These are phyloP conservation scores for Pythium sukuiense DNA, from an alignment of 352 stramenopile species.

Conservation along the genomic window DNA sequence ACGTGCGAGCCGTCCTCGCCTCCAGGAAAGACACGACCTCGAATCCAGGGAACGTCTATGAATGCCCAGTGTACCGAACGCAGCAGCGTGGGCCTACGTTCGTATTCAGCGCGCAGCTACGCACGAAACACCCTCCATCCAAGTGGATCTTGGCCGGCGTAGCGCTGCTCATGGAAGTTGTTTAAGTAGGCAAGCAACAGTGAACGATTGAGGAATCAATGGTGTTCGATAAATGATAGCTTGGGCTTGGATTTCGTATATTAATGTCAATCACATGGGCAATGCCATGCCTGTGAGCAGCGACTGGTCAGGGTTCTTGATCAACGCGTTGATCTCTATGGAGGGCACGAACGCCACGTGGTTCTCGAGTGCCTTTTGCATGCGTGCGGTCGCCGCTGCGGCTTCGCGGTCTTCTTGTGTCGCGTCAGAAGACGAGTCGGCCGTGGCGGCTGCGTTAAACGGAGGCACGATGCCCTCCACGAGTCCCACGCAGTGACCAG, in stretches of 20 bases:
- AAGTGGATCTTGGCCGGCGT: constrained; percentile 92
- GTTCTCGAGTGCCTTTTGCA: constrained; percentile 67
- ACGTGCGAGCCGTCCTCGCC: constrained; percentile 71
- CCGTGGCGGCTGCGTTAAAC: constrained; percentile 20
- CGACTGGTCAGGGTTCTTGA: constrained; percentile 32
- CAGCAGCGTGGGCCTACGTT: constrained; percentile 89
- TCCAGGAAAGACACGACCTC: constrained; percentile 38
- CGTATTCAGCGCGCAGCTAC: constrained; percentile 85
- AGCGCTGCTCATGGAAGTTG: constrained; percentile 88
- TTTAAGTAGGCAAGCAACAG: constrained; percentile 28
- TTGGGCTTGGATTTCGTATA: neutral
- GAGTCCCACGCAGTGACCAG: constrained; percentile 56
- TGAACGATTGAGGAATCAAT: no score
- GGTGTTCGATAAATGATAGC: no score
- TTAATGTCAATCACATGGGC: neutral
- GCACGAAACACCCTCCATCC: constrained; percentile 81
- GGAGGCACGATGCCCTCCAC: constrained; percentile 78
- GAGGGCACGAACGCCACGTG: constrained; percentile 71
- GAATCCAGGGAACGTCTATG: constrained; percentile 40
- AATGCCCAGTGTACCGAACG: constrained; percentile 92
- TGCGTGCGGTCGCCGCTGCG: constrained; percentile 35
- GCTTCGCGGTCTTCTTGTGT: constrained; percentile 30
- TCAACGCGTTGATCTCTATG: constrained; percentile 46
- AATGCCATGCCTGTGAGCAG: constrained; percentile 29
- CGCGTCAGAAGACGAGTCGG: constrained; percentile 13